A percentile compares a stretch with the other conserved stretches of the same genome.
Conservation (phyloP, 2,329 filamentous ascomycete species). For the Aspergillus tamarii region DNA sequence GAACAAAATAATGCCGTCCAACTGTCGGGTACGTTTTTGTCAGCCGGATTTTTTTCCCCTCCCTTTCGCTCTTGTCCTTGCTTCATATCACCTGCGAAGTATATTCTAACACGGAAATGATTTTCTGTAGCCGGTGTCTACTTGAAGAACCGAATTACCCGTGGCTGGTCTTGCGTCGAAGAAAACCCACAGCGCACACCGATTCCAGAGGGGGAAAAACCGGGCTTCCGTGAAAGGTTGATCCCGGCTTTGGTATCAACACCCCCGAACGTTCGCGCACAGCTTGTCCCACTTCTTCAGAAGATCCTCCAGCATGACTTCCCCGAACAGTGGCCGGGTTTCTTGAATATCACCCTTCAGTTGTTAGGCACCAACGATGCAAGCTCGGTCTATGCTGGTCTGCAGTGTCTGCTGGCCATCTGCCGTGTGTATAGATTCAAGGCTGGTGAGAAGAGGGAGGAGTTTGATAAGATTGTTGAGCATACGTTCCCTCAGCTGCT, state of each 20-base stretch:
- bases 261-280: constrained; percentile 79
- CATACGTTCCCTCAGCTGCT: constrained; percentile 86
- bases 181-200: constrained; percentile 72
- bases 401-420: constrained; percentile 92
- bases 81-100: not conserved
- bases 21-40: constrained; percentile 73
- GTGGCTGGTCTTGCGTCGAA: constrained; percentile 82
- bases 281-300: constrained; percentile 91
- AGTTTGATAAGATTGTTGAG: constrained; percentile 94
- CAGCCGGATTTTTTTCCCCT: constrained; percentile 21
- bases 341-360: constrained; percentile 89
- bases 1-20: constrained; percentile 85
- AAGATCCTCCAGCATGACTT: constrained; percentile 97
- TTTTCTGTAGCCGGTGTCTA: constrained; percentile 79
- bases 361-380: constrained; percentile 86
- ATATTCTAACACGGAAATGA: constrained; percentile 16
- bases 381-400: constrained; percentile 83
- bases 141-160: constrained; percentile 94
- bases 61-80: constrained; percentile 5
- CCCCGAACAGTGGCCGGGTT: constrained; percentile 89
- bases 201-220: constrained; percentile 88
- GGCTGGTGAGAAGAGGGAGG: constrained; percentile 74
- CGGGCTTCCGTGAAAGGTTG: constrained; percentile 81
- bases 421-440: constrained; percentile 97
- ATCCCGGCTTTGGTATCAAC: constrained; percentile 85